Percentiles rank a stretch among this genome's conserved stretches.
Conservation (phyloP, 768 basidiomycete species). For the Mrakia hoshinonis region DNA sequence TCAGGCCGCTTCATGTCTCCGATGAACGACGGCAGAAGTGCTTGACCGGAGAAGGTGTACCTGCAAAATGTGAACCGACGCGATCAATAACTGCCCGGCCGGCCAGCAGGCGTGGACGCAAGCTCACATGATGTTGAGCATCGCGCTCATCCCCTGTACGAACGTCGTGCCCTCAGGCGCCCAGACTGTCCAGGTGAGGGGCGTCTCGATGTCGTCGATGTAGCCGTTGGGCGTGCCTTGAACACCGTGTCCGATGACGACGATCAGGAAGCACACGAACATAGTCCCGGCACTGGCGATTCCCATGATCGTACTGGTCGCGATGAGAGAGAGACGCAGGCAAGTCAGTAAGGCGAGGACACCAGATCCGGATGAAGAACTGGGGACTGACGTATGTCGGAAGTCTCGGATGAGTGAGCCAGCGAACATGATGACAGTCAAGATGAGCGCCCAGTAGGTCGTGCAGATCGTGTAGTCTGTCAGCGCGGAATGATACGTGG, state of each 20-base stretch:
- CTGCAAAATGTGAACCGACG: too few species aligned
- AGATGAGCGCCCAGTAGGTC: conserved; percentile 30
- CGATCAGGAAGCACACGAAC: conserved; percentile 32
- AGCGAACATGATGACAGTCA: conserved; percentile 12
- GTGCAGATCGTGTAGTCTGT: too few species aligned
- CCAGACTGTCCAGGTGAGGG: conserved; percentile 32
- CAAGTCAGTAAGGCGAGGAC: too few species aligned
- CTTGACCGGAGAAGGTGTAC: conserved; percentile 34
- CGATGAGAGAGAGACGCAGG: too few species aligned
- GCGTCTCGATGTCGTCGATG: conserved; percentile 21
- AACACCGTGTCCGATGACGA: conserved; percentile 33
- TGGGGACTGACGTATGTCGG: too few species aligned
- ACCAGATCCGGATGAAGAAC: too few species aligned
- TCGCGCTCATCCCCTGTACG: not conserved
- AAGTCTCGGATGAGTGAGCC: conserved; percentile 30
- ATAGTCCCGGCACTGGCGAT: conserved; percentile 22
- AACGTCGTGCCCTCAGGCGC: conserved; percentile 33
- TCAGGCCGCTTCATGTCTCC: conserved; percentile 34
- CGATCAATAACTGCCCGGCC: too few species aligned
- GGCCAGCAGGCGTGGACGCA: too few species aligned
- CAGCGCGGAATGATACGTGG: too few species aligned
- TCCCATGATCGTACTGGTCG: conserved; percentile 28
- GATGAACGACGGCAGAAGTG: conserved; percentile 33
- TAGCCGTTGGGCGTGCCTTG: conserved; percentile 35
- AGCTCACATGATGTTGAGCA: conserved; percentile 23